A percentile compares a stretch with the other conserved stretches of the same genome.
These are phyloP conservation scores for Solanum clarkiae DNA, from an alignment of 257 asterid species.

Conservation along the genomic window DNA sequence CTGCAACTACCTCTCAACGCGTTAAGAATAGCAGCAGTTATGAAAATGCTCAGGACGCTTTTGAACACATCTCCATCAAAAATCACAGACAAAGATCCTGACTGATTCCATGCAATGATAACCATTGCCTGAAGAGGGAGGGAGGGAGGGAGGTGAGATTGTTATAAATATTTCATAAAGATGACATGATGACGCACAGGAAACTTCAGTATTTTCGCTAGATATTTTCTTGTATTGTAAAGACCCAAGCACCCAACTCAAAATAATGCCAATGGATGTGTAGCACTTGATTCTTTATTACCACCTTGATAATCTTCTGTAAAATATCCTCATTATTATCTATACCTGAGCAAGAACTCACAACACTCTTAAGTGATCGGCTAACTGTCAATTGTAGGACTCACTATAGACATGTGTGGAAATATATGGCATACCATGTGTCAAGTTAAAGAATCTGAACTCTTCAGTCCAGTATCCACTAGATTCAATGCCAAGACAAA, in stretches of 20 bases:
- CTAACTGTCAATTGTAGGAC: not conserved
- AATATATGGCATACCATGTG: not conserved
- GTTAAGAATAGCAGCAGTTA: conserved; percentile 85
- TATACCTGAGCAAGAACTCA: not conserved
- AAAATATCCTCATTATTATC: not conserved
- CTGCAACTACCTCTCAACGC: conserved; percentile 59
- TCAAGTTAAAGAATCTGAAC: not conserved
- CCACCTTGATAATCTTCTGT: not conserved
- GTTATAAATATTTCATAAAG: not conserved
- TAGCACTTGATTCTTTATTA: not conserved
- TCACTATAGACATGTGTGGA: not conserved
- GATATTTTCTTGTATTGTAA: not conserved
- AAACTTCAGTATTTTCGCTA: not conserved
- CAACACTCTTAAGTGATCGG: not conserved
- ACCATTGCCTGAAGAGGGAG: conserved; percentile 68
- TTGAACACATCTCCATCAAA: conserved; percentile 57
- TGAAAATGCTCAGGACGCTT: conserved; percentile 78
- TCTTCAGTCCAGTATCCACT: not conserved
- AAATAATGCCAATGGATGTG: not conserved
- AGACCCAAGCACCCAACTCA: not conserved
- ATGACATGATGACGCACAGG: not conserved
- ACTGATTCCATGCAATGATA: conserved; percentile 86
- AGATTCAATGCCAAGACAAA: not conserved
- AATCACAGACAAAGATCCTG: conserved; percentile 38
- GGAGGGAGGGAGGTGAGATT: not conserved